Evolutionary conservation across 192 early-diverging fungal genomes (phyloP).

Genomic region (Thamnidium elegans): DNA sequence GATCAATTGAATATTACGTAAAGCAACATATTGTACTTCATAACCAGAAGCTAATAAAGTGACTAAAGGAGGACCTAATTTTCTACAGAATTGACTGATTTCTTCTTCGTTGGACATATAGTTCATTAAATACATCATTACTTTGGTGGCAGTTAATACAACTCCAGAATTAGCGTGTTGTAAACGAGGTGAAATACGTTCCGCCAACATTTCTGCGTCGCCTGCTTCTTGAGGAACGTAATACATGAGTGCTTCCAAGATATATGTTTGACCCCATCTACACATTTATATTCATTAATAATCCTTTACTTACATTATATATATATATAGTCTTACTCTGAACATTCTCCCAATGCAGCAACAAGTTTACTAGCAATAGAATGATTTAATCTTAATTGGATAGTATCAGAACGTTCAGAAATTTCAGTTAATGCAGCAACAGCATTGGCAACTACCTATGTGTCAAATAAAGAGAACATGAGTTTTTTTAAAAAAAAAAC

Average conservation of each 20-base stretch:
- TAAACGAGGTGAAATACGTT: slow-evolving; percentile 84
- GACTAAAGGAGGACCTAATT: slow-evolving; percentile 90
- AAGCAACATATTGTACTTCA: slow-evolving; percentile 96
- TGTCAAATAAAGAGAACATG: neutral
- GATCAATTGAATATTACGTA: slow-evolving; percentile 94
- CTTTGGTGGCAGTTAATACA: slow-evolving; percentile 23
- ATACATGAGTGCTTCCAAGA: slow-evolving; percentile 89
- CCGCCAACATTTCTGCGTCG: slow-evolving; percentile 89
- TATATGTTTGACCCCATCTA: slow-evolving; percentile 95
- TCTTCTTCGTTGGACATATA: slow-evolving; percentile 25
- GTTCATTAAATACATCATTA: neutral
- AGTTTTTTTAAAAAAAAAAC: neutral
- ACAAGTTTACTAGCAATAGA: slow-evolving; percentile 88
- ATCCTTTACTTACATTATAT: neutral
- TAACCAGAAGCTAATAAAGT: slow-evolving; percentile 85
- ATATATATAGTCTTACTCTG: slow-evolving; percentile 60
- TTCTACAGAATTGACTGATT: slow-evolving; percentile 71
- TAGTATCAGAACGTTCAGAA: slow-evolving; percentile 80
- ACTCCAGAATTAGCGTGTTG: slow-evolving; percentile 94
- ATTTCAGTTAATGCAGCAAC: slow-evolving; percentile 93
- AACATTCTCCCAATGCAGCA: slow-evolving; percentile 92
- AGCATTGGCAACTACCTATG: slow-evolving; percentile 92
- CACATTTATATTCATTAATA: slow-evolving; percentile 53
- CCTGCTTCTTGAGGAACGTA: slow-evolving; percentile 81
- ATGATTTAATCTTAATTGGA: slow-evolving; percentile 84